Evolutionary conservation across 2,329 filamentous ascomycete species (phyloP).

Genomic region (Aspergillus tamarii): DNA sequence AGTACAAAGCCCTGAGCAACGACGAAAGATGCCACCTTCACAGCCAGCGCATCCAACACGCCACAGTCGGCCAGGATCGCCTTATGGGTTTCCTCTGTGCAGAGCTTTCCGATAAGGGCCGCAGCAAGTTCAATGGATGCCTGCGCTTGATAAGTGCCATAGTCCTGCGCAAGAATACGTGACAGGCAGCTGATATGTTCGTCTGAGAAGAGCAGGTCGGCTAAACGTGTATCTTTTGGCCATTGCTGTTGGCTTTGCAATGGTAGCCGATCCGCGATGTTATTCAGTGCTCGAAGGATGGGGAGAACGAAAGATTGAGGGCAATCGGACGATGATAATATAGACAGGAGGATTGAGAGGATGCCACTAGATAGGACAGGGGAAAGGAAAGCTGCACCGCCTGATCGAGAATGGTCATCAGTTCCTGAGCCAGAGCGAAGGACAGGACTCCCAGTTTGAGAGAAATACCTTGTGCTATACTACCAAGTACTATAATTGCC

Average conservation of each 20-base stretch:
- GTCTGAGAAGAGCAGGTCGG: slow-evolving; percentile 67
- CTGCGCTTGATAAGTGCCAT: slow-evolving; percentile 57
- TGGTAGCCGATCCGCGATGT: slow-evolving; percentile 67
- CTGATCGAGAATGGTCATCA: slow-evolving; percentile 50
- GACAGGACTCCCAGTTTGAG: background rate
- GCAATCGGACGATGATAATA: slow-evolving; percentile 67
- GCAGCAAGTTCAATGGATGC: slow-evolving; percentile 49
- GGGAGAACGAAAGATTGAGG: slow-evolving; percentile 70
- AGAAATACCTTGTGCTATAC: slow-evolving; percentile 74
- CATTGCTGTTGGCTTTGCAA: slow-evolving; percentile 57
- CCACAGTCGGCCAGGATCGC: slow-evolving; percentile 71
- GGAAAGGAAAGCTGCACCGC: slow-evolving; percentile 75
- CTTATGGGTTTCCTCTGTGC: slow-evolving; percentile 71
- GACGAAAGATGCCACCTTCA: slow-evolving; percentile 71
- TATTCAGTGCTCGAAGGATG: slow-evolving; percentile 73
- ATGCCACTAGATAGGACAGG: slow-evolving; percentile 71
- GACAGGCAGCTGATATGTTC: slow-evolving; percentile 65
- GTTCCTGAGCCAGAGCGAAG: slow-evolving; percentile 9
- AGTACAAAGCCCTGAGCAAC: slow-evolving; percentile 70
- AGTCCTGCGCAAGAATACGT: slow-evolving; percentile 65
- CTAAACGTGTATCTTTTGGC: slow-evolving; percentile 56
- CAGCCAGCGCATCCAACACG: slow-evolving; percentile 76
- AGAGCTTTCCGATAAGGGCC: slow-evolving; percentile 62
- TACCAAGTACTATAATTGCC: slow-evolving; percentile 81
- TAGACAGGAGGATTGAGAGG: slow-evolving; percentile 70